Evolutionary conservation across 75 land plant species (phyloP).

Genomic region (Pinus albicaulis): DNA sequence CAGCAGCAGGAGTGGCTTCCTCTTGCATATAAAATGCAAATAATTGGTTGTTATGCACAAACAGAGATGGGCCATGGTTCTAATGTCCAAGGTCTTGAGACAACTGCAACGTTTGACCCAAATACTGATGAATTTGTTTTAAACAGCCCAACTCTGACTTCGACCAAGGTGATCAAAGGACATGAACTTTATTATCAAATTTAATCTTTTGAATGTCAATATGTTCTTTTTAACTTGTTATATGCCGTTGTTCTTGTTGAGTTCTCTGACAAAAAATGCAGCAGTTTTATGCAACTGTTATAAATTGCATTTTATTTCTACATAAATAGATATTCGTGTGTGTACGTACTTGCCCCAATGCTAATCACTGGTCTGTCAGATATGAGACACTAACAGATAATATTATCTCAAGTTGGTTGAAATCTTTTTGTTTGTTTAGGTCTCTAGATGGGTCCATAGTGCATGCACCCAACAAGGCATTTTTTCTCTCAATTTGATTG

Average conservation of each 20-base stretch:
- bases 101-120: slow-evolving; percentile 95
- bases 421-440: not conserved
- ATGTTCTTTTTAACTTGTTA: not conserved
- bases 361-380: not conserved
- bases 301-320: not conserved
- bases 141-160: slow-evolving; percentile 88
- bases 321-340: not conserved
- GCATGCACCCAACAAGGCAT: not conserved
- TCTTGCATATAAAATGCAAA: slow-evolving; percentile 85
- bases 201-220: not conserved
- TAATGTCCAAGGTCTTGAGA: slow-evolving; percentile 98
- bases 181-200: not conserved
- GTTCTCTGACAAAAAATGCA: too few species aligned
- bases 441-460: not conserved
- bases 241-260: not conserved
- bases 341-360: too few species aligned
- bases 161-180: slow-evolving; percentile 75
- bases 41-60: slow-evolving; percentile 99
- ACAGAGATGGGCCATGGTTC: slow-evolving; percentile 99
- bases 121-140: slow-evolving; percentile 84
- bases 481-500: not conserved
- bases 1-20: slow-evolving; percentile 95
- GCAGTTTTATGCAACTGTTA: not conserved
- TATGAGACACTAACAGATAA: not conserved
- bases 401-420: not conserved